These are phyloP conservation scores for Stephania yunnanensis DNA, from an alignment of 164 flowering plant species.

Conservation along the genomic window DNA sequence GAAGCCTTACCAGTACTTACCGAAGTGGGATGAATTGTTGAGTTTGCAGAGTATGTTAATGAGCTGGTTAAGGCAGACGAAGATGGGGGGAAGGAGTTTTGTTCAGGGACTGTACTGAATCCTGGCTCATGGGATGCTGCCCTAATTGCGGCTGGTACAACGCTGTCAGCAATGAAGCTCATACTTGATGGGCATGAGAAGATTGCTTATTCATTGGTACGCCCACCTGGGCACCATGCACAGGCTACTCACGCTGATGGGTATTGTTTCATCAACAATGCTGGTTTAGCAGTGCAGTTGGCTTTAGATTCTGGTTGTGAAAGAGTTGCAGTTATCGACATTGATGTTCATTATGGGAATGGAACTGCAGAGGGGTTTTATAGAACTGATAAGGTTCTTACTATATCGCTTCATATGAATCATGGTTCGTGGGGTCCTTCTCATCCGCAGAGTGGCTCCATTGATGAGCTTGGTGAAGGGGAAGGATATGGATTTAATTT, in stretches of 20 bases:
- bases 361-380: constrained; percentile 95
- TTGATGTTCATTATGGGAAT: constrained; percentile 96
- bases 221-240: constrained; percentile 99
- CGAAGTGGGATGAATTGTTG: not conserved
- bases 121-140: constrained; percentile 83
- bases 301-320: constrained; percentile 60
- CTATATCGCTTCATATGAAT: constrained; percentile 92
- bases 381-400: constrained; percentile 58
- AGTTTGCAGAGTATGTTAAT: constrained; percentile 53
- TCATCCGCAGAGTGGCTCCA: constrained; percentile 74
- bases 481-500: constrained; percentile 75
- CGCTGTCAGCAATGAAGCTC: constrained; percentile 76
- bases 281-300: constrained; percentile 73
- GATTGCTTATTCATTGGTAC: constrained; percentile 70
- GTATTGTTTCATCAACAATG: constrained; percentile 91
- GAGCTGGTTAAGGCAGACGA: constrained; percentile 65
- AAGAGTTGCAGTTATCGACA: constrained; percentile 73
- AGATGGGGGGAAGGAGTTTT: constrained; percentile 51
- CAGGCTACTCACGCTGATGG: constrained; percentile 95
- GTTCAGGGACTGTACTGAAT: constrained; percentile 71
- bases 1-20: too few species aligned
- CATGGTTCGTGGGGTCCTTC: constrained; percentile 98
- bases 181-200: constrained; percentile 68
- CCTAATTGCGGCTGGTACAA: constrained; percentile 87
- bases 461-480: constrained; percentile 83